Evolutionary conservation across 2,329 filamentous ascomycete genomes (phyloP).

Genomic region (Aphanoascus verrucosus): DNA sequence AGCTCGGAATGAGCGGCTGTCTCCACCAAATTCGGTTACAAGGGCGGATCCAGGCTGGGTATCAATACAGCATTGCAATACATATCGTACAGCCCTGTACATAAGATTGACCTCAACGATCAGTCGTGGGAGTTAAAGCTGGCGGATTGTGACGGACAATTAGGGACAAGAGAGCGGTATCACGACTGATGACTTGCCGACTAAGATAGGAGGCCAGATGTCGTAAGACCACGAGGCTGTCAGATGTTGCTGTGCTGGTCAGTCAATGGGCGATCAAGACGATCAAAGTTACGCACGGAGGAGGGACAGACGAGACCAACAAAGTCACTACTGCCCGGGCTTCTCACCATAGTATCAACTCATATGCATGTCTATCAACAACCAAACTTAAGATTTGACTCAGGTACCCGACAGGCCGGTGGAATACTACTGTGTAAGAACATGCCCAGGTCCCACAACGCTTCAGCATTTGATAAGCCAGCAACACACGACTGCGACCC

Average conservation of each 20-base stretch:
- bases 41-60: background rate
- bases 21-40: background rate
- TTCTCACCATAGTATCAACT: no score
- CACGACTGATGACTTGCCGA: background rate
- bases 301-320: background rate
- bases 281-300: background rate
- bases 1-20: conserved; percentile 8
- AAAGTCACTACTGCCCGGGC: background rate
- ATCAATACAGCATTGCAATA: background rate
- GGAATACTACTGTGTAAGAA: no score
- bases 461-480: no score
- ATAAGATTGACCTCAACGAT: no score
- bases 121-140: no score
- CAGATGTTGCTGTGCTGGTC: no score
- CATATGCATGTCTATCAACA: conserved; percentile 11
- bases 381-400: background rate
- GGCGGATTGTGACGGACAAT: background rate
- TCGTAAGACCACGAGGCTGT: no score
- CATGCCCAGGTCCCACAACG: no score
- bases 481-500: no score
- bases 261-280: background rate
- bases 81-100: background rate
- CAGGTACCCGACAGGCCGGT: background rate
- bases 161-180: background rate
- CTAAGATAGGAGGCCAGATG: no score